Evolutionary conservation across 2,329 filamentous ascomycete genomes (phyloP).

Genomic region (Ophiostoma tasmaniense): DNA sequence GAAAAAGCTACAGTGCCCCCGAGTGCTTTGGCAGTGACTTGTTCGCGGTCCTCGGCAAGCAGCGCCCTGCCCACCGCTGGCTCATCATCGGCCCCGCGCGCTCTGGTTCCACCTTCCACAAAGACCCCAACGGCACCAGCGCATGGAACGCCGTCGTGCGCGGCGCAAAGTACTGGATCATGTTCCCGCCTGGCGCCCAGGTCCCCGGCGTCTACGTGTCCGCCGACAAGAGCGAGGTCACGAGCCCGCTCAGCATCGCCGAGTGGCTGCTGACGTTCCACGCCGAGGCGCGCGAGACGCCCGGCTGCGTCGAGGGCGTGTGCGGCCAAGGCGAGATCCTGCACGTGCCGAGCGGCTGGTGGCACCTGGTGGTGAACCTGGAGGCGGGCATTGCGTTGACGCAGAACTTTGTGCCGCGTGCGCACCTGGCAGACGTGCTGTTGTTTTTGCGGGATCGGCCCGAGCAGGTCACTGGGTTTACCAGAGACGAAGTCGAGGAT

Average conservation of each 20-base stretch:
- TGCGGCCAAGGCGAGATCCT: conserved; percentile 78
- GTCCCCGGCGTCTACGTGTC: conserved; percentile 89
- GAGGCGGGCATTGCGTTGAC: conserved; percentile 80
- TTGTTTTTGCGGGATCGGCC: conserved; percentile 73
- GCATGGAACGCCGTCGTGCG: conserved; percentile 93
- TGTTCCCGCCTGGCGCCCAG: conserved; percentile 74
- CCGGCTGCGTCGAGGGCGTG: conserved; percentile 77
- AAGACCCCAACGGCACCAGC: conserved; percentile 63
- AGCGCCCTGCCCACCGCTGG: conserved; percentile 85
- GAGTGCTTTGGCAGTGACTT: conserved; percentile 79
- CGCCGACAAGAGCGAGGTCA: conserved; percentile 84
- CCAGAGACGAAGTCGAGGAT: conserved; percentile 52
- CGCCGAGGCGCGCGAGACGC: conserved; percentile 63
- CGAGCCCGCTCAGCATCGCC: conserved; percentile 87
- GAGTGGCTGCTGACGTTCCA: conserved; percentile 93
- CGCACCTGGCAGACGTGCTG: conserved; percentile 65
- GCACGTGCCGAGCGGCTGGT: conserved; percentile 92
- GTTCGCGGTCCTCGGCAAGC: conserved; percentile 66
- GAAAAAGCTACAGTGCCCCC: conserved; percentile 60
- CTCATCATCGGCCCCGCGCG: conserved; percentile 80
- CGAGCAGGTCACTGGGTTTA: conserved; percentile 81
- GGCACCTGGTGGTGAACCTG: conserved; percentile 89
- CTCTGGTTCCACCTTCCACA: conserved; percentile 92
- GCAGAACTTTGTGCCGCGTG: conserved; percentile 84
- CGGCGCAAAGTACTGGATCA: conserved; percentile 95